A percentile compares a stretch with the other conserved stretches of the same genome.
Evolutionary conservation across 192 early-diverging fungal species (phyloP).

Genomic region (Jimgerdemannia flammicorona): DNA sequence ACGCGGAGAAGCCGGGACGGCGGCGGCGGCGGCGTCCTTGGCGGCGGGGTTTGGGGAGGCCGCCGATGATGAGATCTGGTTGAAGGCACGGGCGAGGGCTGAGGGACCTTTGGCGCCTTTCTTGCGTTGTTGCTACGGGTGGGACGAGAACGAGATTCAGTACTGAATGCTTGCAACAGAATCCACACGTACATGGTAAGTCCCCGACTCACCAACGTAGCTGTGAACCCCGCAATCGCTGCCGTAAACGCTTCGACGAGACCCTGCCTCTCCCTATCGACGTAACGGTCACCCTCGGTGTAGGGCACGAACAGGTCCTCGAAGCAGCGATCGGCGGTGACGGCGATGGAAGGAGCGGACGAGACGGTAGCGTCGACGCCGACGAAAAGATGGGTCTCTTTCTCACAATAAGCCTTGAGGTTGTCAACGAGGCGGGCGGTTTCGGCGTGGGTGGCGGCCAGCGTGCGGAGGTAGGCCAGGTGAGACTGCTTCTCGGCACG

Average conservation of each 20-base stretch:
- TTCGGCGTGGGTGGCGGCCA: slow-evolving; percentile 69
- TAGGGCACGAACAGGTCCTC: slow-evolving; percentile 96
- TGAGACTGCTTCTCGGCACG: slow-evolving; percentile 67
- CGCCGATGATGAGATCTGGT: slow-evolving; percentile 12
- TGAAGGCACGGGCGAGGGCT: slow-evolving; percentile 26
- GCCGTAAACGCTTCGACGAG: slow-evolving; percentile 63
- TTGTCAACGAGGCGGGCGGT: slow-evolving; percentile 70
- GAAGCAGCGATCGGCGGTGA: slow-evolving; percentile 82
- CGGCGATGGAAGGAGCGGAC: slow-evolving; percentile 51
- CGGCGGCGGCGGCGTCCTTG: neutral
- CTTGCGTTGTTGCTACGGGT: slow-evolving; percentile 31
- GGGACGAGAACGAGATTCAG: neutral
- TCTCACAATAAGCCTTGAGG: slow-evolving; percentile 76
- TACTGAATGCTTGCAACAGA: neutral
- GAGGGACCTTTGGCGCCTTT: slow-evolving; percentile 26
- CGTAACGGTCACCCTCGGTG: slow-evolving; percentile 83
- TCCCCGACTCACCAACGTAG: slow-evolving; percentile 26
- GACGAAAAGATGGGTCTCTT: slow-evolving; percentile 30
- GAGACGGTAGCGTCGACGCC: slow-evolving; percentile 37
- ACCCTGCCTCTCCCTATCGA: slow-evolving; percentile 71
- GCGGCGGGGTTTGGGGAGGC: neutral
- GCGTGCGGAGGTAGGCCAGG: slow-evolving; percentile 75
- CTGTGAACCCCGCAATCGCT: slow-evolving; percentile 44
- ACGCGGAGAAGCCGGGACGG: slow-evolving; percentile 26
- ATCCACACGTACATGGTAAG: neutral